phyloP scores from a whole-genome alignment of 257 asterid species.

The Nicotiana paniculata region DNA sequence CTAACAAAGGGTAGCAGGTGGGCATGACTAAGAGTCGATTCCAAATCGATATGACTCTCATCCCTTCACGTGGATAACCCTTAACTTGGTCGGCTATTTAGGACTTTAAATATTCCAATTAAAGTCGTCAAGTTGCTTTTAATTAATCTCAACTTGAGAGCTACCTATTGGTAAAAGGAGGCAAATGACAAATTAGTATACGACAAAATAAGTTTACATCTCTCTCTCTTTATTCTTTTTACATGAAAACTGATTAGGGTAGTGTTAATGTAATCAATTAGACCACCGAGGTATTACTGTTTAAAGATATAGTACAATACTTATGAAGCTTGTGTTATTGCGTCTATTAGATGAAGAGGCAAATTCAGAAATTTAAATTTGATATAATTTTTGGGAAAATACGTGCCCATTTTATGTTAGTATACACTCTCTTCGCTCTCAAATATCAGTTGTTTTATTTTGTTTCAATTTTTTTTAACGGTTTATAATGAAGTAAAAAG shows the following conservation, averaged over 20 bases:
- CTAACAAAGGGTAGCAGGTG: conserved; percentile 3
- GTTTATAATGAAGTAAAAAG: too few relatives aligned
- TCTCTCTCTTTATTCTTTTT: not conserved
- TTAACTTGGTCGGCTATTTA: conserved; percentile 34
- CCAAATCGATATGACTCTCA: conserved; percentile 21
- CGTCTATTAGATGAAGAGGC: not conserved
- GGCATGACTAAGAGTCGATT: conserved; percentile 9
- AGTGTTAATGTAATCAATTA: not conserved
- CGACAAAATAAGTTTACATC: not conserved
- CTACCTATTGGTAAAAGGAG: conserved; percentile 1
- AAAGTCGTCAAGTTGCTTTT: conserved; percentile 16
- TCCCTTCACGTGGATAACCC: conserved; percentile 34
- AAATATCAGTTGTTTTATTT: not conserved
- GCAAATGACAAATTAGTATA: not conserved
- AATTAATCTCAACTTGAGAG: conserved; percentile 18
- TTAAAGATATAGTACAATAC: not conserved
- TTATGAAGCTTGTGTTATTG: not conserved
- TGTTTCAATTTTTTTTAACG: not conserved
- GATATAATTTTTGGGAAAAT: not conserved
- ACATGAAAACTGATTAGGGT: not conserved
- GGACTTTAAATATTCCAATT: conserved; percentile 15
- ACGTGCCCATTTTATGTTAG: not conserved
- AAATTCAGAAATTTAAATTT: not conserved
- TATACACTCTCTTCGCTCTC: not conserved
- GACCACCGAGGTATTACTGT: not conserved